Evolutionary conservation across 192 early-diverging fungal genomes (phyloP).

Genomic region (Podila clonocystis): DNA sequence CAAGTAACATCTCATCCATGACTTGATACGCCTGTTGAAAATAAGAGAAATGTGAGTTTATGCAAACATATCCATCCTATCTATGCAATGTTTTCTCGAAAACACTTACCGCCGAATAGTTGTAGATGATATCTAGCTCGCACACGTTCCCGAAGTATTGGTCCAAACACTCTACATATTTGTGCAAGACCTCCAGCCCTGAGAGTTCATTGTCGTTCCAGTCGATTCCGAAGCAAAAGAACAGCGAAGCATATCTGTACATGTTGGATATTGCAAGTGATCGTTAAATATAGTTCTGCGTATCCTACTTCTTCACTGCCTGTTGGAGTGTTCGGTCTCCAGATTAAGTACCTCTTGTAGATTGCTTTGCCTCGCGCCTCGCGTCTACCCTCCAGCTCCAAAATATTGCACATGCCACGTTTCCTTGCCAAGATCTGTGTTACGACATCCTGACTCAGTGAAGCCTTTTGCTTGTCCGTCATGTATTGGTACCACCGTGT

Average conservation of each 20-base stretch:
- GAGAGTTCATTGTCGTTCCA: slow-evolving; percentile 64
- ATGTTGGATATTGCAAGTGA: background rate
- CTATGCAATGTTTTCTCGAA: background rate
- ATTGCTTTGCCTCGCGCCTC: slow-evolving; percentile 55
- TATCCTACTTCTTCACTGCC: background rate
- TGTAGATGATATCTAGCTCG: slow-evolving; percentile 66
- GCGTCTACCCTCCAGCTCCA: slow-evolving; percentile 58
- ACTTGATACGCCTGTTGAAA: slow-evolving; percentile 53
- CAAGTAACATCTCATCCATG: slow-evolving; percentile 56
- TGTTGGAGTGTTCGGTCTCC: too few relatives aligned
- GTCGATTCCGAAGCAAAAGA: slow-evolving; percentile 61
- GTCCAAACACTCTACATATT: slow-evolving; percentile 63
- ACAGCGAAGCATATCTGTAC: slow-evolving; percentile 60
- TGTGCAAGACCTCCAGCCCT: slow-evolving; percentile 60
- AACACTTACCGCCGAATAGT: slow-evolving; percentile 54
- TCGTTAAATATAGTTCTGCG: background rate
- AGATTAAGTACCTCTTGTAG: slow-evolving; percentile 53
- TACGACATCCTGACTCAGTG: slow-evolving; percentile 53
- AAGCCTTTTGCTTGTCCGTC: slow-evolving; percentile 56
- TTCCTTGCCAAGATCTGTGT: slow-evolving; percentile 61
- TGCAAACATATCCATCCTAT: background rate
- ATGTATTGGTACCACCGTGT: slow-evolving; percentile 57
- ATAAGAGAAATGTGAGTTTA: background rate
- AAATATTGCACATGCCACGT: slow-evolving; percentile 61
- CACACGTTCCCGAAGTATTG: slow-evolving; percentile 67